Conservation (phyloP, 1,284 basidiomycete genomes). For the Moesziomyces sp. region DNA sequence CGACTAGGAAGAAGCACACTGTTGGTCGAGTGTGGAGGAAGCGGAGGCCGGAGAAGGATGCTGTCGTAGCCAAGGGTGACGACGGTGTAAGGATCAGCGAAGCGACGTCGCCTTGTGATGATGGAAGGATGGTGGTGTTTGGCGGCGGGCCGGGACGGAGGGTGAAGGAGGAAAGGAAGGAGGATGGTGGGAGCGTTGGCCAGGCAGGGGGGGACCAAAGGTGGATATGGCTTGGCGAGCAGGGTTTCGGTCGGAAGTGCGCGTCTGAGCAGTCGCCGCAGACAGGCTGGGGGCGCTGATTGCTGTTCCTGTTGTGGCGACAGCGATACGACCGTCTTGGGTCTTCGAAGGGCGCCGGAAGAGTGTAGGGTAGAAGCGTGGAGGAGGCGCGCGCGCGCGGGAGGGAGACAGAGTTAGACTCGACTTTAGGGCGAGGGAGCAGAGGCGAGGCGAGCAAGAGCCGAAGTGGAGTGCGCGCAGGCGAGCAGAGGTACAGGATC, state of each 20-base stretch:
- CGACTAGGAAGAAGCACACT: neutral
- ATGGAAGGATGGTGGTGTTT: neutral
- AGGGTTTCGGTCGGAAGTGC: no score
- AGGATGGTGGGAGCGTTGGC: conserved; percentile 1
- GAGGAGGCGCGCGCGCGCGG: no score
- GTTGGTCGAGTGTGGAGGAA: neutral
- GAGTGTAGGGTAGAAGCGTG: neutral
- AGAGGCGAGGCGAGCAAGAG: no score
- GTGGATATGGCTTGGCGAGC: no score
- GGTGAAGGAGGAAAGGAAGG: conserved; percentile 6
- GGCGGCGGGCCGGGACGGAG: neutral
- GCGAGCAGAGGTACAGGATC: no score
- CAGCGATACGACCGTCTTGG: no score
- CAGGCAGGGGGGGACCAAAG: no score
- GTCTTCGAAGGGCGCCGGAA: neutral
- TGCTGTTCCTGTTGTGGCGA: neutral
- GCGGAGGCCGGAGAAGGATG: neutral
- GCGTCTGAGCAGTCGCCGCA: no score
- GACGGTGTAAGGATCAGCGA: conserved; percentile 19
- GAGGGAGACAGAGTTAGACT: no score
- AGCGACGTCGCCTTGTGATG: conserved; percentile 24
- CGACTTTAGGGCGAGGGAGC: no score
- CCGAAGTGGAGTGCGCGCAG: no score
- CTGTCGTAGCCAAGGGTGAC: conserved; percentile 18
- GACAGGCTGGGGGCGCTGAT: no score